Conservation (phyloP, 768 basidiomycete species). For the Calvatia gigantea region DNA sequence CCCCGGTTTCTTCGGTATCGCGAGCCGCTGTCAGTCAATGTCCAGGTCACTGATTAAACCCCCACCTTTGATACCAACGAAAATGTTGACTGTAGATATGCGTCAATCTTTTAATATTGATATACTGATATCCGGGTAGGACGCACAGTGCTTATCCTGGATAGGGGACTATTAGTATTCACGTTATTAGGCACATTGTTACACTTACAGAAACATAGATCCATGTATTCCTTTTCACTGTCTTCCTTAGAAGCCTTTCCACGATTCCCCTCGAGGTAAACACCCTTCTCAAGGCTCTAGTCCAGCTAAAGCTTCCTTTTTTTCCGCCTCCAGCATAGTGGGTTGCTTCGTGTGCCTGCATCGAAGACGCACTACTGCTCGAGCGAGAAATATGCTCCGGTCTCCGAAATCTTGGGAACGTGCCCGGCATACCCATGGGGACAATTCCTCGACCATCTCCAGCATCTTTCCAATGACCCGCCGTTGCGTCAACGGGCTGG, state of each 20-base stretch:
- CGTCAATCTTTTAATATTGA: neutral
- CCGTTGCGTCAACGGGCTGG: conserved; percentile 56
- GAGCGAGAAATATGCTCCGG: conserved; percentile 6
- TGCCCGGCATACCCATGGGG: conserved; percentile 28
- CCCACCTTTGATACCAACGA: conserved; percentile 61
- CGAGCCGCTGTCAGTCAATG: neutral
- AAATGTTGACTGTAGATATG: conserved; percentile 47
- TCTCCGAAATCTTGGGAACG: conserved; percentile 7
- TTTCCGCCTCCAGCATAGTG: conserved; percentile 36
- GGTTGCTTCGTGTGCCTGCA: conserved; percentile 31
- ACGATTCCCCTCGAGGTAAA: conserved; percentile 51
- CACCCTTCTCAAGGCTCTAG: conserved; percentile 35
- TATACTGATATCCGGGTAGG: neutral
- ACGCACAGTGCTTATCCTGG: conserved; percentile 52
- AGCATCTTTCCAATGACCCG: conserved; percentile 60
- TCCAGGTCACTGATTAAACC: neutral
- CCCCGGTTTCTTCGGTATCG: conserved; percentile 38
- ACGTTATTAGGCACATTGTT: neutral
- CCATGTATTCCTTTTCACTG: conserved; percentile 60
- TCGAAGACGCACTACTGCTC: conserved; percentile 16
- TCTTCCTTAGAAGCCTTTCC: conserved; percentile 55
- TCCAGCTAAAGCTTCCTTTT: conserved; percentile 31
- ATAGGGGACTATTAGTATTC: neutral
- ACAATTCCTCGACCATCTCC: conserved; percentile 54
- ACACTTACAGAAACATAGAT: conserved; percentile 58